Conservation (phyloP, 805 yeast species). For the Maudiozyma bulderi region DNA sequence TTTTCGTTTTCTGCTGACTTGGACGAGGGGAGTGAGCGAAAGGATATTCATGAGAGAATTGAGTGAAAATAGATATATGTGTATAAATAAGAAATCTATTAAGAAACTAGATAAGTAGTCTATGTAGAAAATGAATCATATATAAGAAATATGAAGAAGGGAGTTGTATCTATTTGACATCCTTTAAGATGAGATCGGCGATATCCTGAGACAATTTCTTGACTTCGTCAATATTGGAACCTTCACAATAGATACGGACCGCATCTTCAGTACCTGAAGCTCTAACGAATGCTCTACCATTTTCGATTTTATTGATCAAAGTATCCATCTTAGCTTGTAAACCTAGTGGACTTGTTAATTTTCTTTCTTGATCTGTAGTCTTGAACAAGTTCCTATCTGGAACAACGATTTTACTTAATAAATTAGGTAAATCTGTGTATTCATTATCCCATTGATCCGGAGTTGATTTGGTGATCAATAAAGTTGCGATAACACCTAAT, state of each 20-base stretch:
- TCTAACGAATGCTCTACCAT: constrained; percentile 85
- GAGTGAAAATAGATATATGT: too few species aligned
- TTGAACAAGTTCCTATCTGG: constrained; percentile 69
- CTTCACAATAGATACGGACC: constrained; percentile 91
- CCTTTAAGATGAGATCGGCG: constrained; percentile 27
- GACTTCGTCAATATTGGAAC: constrained; percentile 43
- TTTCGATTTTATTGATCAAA: constrained; percentile 42
- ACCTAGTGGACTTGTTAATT: constrained; percentile 64
- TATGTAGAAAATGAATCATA: too few species aligned
- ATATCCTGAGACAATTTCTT: constrained; percentile 37
- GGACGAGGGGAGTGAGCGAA: too few species aligned
- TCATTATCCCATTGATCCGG: constrained; percentile 67
- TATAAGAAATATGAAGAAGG: too few species aligned
- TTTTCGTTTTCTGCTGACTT: too few species aligned
- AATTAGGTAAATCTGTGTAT: constrained; percentile 82
- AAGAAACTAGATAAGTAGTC: too few species aligned
- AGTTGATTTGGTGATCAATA: constrained; percentile 44
- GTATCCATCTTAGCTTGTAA: constrained; percentile 66
- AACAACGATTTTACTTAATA: constrained; percentile 71
- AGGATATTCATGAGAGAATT: too few species aligned
- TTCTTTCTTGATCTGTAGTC: constrained; percentile 87
- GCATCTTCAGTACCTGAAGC: constrained; percentile 98
- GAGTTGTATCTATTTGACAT: neutral
- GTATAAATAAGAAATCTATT: too few species aligned
- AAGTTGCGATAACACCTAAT: constrained; percentile 61